Conservation (phyloP, 352 stramenopile species). For the Phytophthora pisi region DNA sequence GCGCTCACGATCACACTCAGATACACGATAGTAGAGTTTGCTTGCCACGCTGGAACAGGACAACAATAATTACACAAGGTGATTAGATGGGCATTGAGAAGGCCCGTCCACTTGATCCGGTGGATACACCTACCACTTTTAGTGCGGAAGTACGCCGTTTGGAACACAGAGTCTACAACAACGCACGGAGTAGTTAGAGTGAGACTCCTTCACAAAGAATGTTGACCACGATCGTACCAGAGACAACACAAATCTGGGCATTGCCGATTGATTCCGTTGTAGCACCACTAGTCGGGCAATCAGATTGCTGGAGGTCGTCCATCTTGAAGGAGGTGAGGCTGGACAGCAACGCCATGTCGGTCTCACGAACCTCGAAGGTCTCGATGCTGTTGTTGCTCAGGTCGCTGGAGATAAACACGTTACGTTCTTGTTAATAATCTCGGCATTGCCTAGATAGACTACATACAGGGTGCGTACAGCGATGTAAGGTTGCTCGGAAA, state of each 20-base stretch:
- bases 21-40: constrained; percentile 23
- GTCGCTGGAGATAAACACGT: constrained; percentile 25
- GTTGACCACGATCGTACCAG: constrained; percentile 19
- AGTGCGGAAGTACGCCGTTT: constrained; percentile 19
- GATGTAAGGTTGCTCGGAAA: constrained; percentile 32
- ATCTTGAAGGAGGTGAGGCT: constrained; percentile 33
- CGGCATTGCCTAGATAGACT: not conserved
- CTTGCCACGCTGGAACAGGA: constrained; percentile 19
- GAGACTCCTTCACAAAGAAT: not conserved
- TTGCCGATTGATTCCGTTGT: constrained; percentile 31
- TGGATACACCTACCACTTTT: constrained; percentile 23
- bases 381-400: constrained; percentile 44
- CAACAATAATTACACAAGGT: not conserved
- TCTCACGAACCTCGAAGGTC: constrained; percentile 34
- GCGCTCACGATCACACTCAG: constrained; percentile 37
- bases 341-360: constrained; percentile 29
- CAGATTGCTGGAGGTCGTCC: constrained; percentile 29
- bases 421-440: not conserved
- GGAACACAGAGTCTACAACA: constrained; percentile 23
- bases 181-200: not conserved
- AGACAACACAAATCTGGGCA: constrained; percentile 38
- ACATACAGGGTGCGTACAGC: constrained; percentile 20
- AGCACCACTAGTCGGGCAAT: constrained; percentile 33
- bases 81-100: not conserved
- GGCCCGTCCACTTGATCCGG: not conserved